A percentile compares a stretch with the other conserved stretches of the same genome.
Evolutionary conservation across 352 stramenopile genomes (phyloP).

Genomic region (Phytopythium litorale): DNA sequence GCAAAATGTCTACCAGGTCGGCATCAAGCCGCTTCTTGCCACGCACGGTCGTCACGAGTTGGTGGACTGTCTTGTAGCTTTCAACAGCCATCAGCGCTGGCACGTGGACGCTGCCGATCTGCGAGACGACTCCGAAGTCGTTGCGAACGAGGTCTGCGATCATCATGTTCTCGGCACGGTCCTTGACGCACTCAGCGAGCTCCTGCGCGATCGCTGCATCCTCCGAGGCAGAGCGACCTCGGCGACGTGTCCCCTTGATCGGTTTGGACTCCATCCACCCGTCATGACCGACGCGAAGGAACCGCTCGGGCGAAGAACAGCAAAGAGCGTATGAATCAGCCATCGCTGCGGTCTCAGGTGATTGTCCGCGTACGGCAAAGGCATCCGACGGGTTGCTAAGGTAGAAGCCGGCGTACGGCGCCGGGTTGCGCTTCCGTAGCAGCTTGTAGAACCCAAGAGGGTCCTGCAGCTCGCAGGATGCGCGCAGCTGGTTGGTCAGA

Average conservation of each 20-base stretch:
- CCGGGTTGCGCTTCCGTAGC: conserved; percentile 91
- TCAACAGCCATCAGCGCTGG: conserved; percentile 94
- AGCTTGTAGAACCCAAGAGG: conserved; percentile 86
- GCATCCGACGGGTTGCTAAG: conserved; percentile 47
- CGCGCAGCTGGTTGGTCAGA: conserved; percentile 92
- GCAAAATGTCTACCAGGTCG: conserved; percentile 89
- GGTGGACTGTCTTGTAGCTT: conserved; percentile 96
- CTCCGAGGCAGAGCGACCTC: conserved; percentile 35
- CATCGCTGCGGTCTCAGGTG: no score
- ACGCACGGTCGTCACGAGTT: conserved; percentile 96
- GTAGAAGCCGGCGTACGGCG: conserved; percentile 94
- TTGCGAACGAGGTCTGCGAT: conserved; percentile 97
- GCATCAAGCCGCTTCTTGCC: conserved; percentile 48
- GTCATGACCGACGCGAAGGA: conserved; percentile 71
- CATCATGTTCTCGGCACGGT: conserved; percentile 97
- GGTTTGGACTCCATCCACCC: conserved; percentile 95
- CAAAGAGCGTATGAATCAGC: conserved; percentile 92
- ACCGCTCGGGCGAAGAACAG: conserved; percentile 96
- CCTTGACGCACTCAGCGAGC: conserved; percentile 88
- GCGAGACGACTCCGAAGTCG: conserved; percentile 93
- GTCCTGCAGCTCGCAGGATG: conserved; percentile 31
- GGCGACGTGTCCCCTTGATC: conserved; percentile 94
- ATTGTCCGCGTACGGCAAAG: no score
- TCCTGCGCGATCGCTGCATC: conserved; percentile 65
- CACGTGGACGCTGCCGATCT: conserved; percentile 91